Conservation (phyloP, 2,329 filamentous ascomycete genomes). For the Dryadomyces sulphureus region DNA sequence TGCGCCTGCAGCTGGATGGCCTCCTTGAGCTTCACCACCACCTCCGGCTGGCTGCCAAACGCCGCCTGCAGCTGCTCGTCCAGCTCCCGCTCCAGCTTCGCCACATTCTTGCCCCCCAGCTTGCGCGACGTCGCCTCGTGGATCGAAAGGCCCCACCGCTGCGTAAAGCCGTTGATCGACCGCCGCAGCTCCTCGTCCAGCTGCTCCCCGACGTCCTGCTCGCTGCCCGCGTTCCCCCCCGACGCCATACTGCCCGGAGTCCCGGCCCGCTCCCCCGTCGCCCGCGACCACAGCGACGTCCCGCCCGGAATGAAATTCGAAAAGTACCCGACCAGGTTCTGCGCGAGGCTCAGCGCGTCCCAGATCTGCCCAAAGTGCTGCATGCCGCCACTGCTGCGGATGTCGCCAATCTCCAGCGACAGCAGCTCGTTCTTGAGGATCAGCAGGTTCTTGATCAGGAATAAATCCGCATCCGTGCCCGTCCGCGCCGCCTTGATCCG, state of each 20-base stretch:
- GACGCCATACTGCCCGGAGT: conserved; percentile 14
- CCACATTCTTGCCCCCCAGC: conserved; percentile 32
- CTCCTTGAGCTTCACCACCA: conserved; percentile 44
- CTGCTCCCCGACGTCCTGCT: conserved; percentile 48
- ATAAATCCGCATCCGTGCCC: conserved; percentile 65
- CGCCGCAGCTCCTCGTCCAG: conserved; percentile 47
- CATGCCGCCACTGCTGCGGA: conserved; percentile 33
- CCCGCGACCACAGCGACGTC: conserved; percentile 31
- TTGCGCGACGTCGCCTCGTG: conserved; percentile 33
- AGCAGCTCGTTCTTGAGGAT: conserved; percentile 93
- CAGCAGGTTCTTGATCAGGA: conserved; percentile 87
- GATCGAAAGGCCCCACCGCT: conserved; percentile 38
- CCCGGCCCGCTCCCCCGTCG: not conserved
- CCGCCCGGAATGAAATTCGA: conserved; percentile 37
- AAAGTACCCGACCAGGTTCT: conserved; percentile 45
- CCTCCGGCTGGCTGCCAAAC: conserved; percentile 44
- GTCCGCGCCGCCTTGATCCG: conserved; percentile 48
- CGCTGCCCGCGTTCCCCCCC: conserved; percentile 8
- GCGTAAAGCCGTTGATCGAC: conserved; percentile 48
- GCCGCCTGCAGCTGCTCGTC: conserved; percentile 40
- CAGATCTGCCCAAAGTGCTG: conserved; percentile 52
- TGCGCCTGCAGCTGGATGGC: conserved; percentile 42
- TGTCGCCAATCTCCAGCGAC: conserved; percentile 78
- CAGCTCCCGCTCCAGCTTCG: conserved; percentile 39
- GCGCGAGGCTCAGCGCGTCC: conserved; percentile 41